Conservation (phyloP, 2,329 filamentous ascomycete species). For the Corinectria fuckeliana region DNA sequence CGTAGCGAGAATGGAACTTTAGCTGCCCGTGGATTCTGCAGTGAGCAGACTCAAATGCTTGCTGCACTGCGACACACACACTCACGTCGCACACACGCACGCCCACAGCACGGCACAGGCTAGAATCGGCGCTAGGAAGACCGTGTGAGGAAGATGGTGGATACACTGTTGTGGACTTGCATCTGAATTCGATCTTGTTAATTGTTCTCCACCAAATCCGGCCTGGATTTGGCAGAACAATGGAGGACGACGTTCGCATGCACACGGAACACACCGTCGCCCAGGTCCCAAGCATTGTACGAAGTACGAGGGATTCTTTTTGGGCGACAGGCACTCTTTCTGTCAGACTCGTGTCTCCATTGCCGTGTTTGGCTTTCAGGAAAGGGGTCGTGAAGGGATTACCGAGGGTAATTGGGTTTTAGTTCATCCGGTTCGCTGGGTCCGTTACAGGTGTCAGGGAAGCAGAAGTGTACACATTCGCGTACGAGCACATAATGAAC, state of each 20-base stretch:
- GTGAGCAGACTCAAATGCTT: not conserved
- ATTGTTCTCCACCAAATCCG: not conserved
- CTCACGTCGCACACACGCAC: slow-evolving; percentile 1
- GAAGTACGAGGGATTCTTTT: not conserved
- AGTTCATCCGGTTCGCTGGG: not conserved
- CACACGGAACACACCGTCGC: not conserved
- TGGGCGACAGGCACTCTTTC: not conserved
- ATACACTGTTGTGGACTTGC: slow-evolving; percentile 17
- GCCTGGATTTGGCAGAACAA: slow-evolving; percentile 17
- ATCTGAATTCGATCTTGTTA: not conserved
- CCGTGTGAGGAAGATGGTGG: not conserved
- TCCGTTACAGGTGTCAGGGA: not conserved
- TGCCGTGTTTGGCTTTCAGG: too few species aligned
- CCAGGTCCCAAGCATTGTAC: not conserved
- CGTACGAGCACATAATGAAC: too few species aligned
- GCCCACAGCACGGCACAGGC: too few species aligned
- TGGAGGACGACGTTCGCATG: too few species aligned
- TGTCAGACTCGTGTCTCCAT: not conserved
- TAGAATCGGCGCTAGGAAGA: not conserved
- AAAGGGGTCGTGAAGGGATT: not conserved
- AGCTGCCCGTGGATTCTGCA: not conserved
- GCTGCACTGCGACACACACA: not conserved
- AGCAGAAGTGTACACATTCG: not conserved
- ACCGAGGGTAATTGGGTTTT: not conserved
- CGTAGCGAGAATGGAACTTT: not conserved